Evolutionary conservation across 2,329 filamentous ascomycete species (phyloP).

Genomic region (Clarireedia hainanense): DNA sequence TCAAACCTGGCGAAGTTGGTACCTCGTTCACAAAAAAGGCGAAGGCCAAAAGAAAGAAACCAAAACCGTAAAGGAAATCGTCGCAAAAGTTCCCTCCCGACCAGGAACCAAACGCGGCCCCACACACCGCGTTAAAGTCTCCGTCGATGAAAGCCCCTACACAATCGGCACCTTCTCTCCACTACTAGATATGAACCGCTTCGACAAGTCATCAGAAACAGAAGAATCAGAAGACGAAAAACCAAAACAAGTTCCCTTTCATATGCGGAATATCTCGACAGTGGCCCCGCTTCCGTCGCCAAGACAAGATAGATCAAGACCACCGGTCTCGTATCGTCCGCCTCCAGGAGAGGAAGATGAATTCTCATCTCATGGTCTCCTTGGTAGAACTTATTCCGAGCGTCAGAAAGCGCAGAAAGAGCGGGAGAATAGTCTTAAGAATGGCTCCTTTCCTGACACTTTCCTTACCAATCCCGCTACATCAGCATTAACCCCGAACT

Average conservation of each 20-base stretch:
- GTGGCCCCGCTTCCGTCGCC: not conserved
- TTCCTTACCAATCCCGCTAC: too few relatives aligned
- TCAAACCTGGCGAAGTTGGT: constrained; percentile 87
- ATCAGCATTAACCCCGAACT: constrained; percentile 32
- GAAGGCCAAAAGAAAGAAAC: constrained; percentile 26
- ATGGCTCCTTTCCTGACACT: constrained; percentile 40
- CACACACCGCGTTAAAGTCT: constrained; percentile 27
- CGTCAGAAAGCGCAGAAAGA: constrained; percentile 31
- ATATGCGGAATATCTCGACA: constrained; percentile 23
- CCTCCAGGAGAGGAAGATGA: constrained; percentile 26
- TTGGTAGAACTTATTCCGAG: constrained; percentile 42
- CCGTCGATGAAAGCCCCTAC: constrained; percentile 45
- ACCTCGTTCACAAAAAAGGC: constrained; percentile 65
- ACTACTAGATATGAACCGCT: constrained; percentile 53
- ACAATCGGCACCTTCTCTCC: constrained; percentile 62
- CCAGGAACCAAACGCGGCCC: constrained; percentile 21
- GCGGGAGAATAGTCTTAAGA: constrained; percentile 18
- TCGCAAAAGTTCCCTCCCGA: not conserved
- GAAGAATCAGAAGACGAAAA: constrained; percentile 22
- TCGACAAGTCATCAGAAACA: constrained; percentile 31
- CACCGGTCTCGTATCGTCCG: constrained; percentile 20
- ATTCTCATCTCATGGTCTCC: constrained; percentile 38
- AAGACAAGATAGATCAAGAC: constrained; percentile 9
- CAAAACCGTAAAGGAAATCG: constrained; percentile 18
- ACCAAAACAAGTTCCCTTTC: constrained; percentile 26